Base-by-base conservation (phyloP, 2,329 filamentous ascomycete genomes). In the Neonectria faginata region DNA sequence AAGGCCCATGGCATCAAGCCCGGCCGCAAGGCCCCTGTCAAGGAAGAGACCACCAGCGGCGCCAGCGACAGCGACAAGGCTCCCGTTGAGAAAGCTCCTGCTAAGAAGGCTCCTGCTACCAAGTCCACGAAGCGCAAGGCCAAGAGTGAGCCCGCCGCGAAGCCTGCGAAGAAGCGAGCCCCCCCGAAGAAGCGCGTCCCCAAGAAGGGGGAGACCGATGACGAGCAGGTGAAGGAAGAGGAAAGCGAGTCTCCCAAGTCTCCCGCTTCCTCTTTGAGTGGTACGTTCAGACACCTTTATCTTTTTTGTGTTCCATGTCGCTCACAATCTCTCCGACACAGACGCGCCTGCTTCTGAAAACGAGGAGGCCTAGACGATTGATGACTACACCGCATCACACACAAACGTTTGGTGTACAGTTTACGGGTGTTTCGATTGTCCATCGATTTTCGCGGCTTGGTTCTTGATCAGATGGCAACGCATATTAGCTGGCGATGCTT, bases 1-100 rank as follows among this genome's bases (percentile, higher is more conserved):
- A 89, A 89, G 74, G 79, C 84, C 9, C 81, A 89, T 67, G 83
- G 82, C 27, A 85, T 89, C 53, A 70, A 70, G 44, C 68, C 68
- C n/a, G 62, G 64, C 1, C 55, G 59, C 11, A 51, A 44, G 22
- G 22, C 33, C 22, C 55, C 70, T 11, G 18, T 54, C 53, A 2
- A 51, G 48, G 27, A 51, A 18, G 48, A 51, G 48, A 33, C 39
- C 44, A 39, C 52, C 64, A 70, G 64, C 31, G 39, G 41, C 27
- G 9, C 76, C 0, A 59, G 58, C 60, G 77, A 79, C 70, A 73
- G 75, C 64, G 77, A 76, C 66, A 62, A 36, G 16, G 22, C 20
- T 14, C 16, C 45, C 22, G 14, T 2, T 6, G 8, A 45, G 39
- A 62, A 36, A 6, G 11, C 20, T 10, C 11, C 48, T 16, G 14